Conservation (phyloP, 2,329 filamentous ascomycete species). For the Neonectria hederae region DNA sequence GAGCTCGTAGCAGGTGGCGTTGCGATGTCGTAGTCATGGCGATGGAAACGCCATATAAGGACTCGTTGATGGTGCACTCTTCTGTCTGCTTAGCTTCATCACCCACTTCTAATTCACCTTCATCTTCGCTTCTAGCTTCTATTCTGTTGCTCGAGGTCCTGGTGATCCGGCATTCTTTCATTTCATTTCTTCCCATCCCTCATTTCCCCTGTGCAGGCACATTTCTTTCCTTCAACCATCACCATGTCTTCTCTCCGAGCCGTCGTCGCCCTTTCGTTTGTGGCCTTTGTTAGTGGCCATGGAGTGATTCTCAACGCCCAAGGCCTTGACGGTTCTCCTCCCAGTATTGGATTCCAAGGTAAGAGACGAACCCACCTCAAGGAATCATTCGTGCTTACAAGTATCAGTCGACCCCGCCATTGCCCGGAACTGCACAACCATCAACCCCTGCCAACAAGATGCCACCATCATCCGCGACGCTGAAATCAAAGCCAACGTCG, state of each 20-base stretch:
- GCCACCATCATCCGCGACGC: conserved; percentile 70
- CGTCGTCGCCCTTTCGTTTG: conserved; percentile 30
- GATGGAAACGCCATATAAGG: conserved; percentile 31
- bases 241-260: conserved; percentile 33
- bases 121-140: conserved; percentile 21
- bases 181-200: conserved; percentile 16
- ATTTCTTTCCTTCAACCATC: conserved; percentile 16
- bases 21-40: not conserved
- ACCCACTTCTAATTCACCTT: conserved; percentile 33
- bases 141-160: conserved; percentile 33
- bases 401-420: conserved; percentile 59
- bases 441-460: conserved; percentile 73
- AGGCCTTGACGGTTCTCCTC: conserved; percentile 56
- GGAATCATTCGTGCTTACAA: not conserved
- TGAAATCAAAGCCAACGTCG: conserved; percentile 61
- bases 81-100: conserved; percentile 17
- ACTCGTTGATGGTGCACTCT: not conserved
- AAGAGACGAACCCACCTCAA: rapidly evolving
- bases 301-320: conserved; percentile 59
- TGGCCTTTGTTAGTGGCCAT: conserved; percentile 46
- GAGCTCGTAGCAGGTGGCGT: conserved; percentile 31
- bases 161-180: conserved; percentile 36
- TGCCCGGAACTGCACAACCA: conserved; percentile 70
- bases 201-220: conserved; percentile 36
- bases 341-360: conserved; percentile 62